A percentile compares a stretch with the other conserved stretches of the same genome.
Conservation (phyloP, 2,329 filamentous ascomycete species). For the Cryphonectria parasitica region DNA sequence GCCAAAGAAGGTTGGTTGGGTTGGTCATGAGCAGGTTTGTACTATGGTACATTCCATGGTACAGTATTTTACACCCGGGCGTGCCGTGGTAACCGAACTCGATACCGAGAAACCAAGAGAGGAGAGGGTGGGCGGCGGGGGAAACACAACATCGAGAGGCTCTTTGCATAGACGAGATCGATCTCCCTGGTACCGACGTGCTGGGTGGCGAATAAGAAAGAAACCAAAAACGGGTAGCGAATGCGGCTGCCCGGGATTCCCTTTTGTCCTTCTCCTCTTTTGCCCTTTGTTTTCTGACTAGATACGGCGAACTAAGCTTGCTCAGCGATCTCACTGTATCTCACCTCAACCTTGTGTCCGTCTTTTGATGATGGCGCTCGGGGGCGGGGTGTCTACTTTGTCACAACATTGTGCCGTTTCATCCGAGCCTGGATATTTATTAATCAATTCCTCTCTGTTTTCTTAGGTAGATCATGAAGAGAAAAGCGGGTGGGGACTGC, state of each 20-base stretch:
- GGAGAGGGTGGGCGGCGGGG: no score
- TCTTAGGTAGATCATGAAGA: no score
- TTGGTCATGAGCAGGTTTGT: background rate
- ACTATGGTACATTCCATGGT: background rate
- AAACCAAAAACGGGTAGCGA: background rate
- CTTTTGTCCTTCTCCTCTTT: background rate
- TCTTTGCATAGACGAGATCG: conserved; percentile 16
- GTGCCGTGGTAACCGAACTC: conserved; percentile 12
- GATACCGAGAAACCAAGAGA: background rate
- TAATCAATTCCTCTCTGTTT: background rate
- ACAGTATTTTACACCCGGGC: background rate
- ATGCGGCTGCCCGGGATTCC: background rate
- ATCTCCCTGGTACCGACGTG: conserved; percentile 15
- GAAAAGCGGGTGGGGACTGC: no score
- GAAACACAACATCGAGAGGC: conserved; percentile 10
- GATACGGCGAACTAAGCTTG: background rate
- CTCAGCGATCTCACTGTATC: conserved; percentile 3
- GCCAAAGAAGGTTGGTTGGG: background rate
- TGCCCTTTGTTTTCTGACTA: no score
- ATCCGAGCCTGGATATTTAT: background rate
- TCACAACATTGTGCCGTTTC: background rate
- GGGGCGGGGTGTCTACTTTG: conserved; percentile 7
- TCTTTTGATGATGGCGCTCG: conserved; percentile 5
- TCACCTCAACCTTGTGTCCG: conserved; percentile 13
- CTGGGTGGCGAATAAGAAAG: conserved; percentile 4